Conservation (phyloP, 164 flowering plant species). For the Dillenia suffruticosa region DNA sequence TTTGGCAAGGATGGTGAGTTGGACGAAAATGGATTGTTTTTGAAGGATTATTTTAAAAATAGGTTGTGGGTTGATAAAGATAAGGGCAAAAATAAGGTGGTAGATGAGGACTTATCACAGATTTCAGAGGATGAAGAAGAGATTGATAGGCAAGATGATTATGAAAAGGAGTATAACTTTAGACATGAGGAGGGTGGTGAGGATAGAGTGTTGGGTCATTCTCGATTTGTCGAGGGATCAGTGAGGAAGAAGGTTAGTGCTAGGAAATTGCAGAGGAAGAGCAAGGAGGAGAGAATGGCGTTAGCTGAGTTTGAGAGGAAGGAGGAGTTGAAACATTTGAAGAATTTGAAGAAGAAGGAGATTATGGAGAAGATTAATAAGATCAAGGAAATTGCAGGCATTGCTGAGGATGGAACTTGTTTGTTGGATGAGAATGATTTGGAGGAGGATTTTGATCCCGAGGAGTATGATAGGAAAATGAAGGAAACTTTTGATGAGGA, state of each 20-base stretch:
- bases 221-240: constrained; percentile 63
- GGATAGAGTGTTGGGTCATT: constrained; percentile 67
- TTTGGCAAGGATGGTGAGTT: constrained; percentile 60
- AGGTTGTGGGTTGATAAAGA: constrained; percentile 55
- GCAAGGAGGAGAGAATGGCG: constrained; percentile 70
- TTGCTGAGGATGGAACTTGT: constrained; percentile 31
- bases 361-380: constrained; percentile 61
- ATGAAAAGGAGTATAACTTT: constrained; percentile 51
- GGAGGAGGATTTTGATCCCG: constrained; percentile 87
- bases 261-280: constrained; percentile 65
- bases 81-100: constrained; percentile 10
- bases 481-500: constrained; percentile 48
- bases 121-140: constrained; percentile 69
- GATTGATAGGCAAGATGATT: constrained; percentile 64
- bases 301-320: constrained; percentile 62
- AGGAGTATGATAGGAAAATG: constrained; percentile 81
- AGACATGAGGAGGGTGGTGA: constrained; percentile 71
- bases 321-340: constrained; percentile 89
- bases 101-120: constrained; percentile 27
- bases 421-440: constrained; percentile 45
- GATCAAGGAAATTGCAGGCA: constrained; percentile 63
- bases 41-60: constrained; percentile 59
- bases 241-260: constrained; percentile 77
- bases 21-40: constrained; percentile 55
- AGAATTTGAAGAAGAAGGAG: constrained; percentile 90